phyloP scores from a whole-genome alignment of 1,139 yeast genomes.

The Ogataea hybrid region DNA sequence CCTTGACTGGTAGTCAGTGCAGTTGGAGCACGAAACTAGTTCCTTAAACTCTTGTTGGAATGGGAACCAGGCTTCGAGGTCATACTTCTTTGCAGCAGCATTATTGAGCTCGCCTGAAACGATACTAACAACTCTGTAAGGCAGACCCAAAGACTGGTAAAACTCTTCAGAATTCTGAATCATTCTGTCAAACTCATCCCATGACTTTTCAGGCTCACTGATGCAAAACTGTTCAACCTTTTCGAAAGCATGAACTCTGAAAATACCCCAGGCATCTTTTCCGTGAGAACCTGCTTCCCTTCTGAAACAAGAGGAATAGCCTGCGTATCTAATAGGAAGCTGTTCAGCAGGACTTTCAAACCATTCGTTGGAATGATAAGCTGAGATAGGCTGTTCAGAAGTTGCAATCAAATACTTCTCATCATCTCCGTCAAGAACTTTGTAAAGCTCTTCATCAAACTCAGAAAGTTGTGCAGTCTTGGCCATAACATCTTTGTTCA shows the following conservation, averaged over 20 bases:
- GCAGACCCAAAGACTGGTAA: conserved; percentile 86
- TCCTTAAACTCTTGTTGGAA: conserved; percentile 98
- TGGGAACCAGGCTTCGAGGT: conserved; percentile 99
- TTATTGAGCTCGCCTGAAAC: conserved; percentile 98
- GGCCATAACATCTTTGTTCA: conserved; percentile 99
- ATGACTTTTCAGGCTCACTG: conserved; percentile 97
- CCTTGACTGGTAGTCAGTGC: conserved; percentile 99
- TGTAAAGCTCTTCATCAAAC: conserved; percentile 96
- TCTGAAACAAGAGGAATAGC: conserved; percentile 97
- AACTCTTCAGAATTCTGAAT: conserved; percentile 88
- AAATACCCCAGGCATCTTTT: conserved; percentile 99
- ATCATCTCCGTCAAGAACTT: conserved; percentile 95
- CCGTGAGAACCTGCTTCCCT: conserved; percentile 99
- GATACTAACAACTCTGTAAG: conserved; percentile 96
- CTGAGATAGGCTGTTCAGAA: conserved; percentile 98
- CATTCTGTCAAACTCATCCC: conserved; percentile 97
- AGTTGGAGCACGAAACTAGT: conserved; percentile 96
- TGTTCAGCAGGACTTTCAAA: conserved; percentile 97
- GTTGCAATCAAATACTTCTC: conserved; percentile 98
- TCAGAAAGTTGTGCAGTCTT: conserved; percentile 98
- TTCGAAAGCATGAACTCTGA: conserved; percentile 98
- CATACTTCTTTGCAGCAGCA: conserved; percentile 98
- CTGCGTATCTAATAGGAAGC: conserved; percentile 94
- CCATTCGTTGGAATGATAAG: conserved; percentile 98
- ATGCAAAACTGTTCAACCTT: conserved; percentile 95